Percentiles rank a stretch among this genome's conserved stretches.
These are phyloP conservation scores for Collybia sp. DNA, from an alignment of 768 basidiomycete genomes.

Conservation along the genomic window DNA sequence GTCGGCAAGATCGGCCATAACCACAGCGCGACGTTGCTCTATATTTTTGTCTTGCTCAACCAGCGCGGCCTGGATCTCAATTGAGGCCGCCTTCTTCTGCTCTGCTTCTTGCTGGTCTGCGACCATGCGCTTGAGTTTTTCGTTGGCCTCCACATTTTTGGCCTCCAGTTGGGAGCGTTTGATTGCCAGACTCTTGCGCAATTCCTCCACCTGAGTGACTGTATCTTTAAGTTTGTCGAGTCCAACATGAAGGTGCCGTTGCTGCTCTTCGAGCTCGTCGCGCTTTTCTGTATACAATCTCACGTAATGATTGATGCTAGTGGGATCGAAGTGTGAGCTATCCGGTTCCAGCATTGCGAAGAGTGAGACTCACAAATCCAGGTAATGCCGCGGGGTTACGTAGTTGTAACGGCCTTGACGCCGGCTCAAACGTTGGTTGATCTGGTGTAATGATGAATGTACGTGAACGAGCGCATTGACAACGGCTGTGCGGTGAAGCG, in stretches of 20 bases:
- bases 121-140: constrained; percentile 97
- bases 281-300: constrained; percentile 93
- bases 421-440: constrained; percentile 85
- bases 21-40: constrained; percentile 80
- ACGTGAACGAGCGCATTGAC: constrained; percentile 93
- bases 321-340: constrained; percentile 11
- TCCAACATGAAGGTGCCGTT: constrained; percentile 96
- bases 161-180: constrained; percentile 91
- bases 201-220: constrained; percentile 94
- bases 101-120: constrained; percentile 98
- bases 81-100: constrained; percentile 95
- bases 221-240: constrained; percentile 95
- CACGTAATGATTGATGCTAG: constrained; percentile 95
- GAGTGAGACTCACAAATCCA: constrained; percentile 82
- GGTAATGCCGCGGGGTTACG: constrained; percentile 95
- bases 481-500: constrained; percentile 83
- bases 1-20: constrained; percentile 93
- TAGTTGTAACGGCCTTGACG: constrained; percentile 96
- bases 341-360: background rate
- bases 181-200: constrained; percentile 90
- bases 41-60: constrained; percentile 90
- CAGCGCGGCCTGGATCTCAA: constrained; percentile 91
- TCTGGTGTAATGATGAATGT: constrained; percentile 83
- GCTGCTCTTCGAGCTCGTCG: constrained; percentile 96
- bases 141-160: constrained; percentile 94